phyloP scores from a whole-genome alignment of 306 rosid genomes.

The Acacia confusa region DNA sequence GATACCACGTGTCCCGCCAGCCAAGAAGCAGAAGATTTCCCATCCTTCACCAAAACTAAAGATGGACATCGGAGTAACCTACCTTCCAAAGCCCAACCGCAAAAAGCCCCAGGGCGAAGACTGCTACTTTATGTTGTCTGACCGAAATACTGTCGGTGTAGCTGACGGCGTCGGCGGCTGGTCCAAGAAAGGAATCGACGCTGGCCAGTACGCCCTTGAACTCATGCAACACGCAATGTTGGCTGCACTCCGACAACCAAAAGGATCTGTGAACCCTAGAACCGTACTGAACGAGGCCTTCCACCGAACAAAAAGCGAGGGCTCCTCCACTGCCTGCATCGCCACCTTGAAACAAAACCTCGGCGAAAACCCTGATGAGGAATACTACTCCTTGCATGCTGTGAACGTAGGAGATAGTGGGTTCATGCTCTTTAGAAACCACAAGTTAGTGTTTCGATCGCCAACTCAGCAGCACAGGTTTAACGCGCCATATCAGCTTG shows the following conservation, averaged over 20 bases:
- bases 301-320: neutral
- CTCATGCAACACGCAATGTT: neutral
- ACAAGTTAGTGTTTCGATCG: neutral
- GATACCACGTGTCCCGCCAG: too few relatives aligned
- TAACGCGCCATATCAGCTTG: neutral
- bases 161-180: neutral
- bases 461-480: neutral
- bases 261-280: neutral
- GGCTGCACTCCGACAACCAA: neutral
- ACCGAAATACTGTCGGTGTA: neutral
- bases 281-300: neutral
- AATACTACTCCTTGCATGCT: neutral
- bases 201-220: neutral
- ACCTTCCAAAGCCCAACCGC: neutral
- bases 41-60: neutral
- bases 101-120: neutral
- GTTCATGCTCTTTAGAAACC: neutral
- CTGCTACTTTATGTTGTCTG: neutral
- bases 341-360: neutral
- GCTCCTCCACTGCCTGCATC: neutral
- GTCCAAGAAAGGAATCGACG: neutral
- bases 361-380: neutral
- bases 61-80: neutral
- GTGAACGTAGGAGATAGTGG: slow-evolving; percentile 4
- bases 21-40: too few relatives aligned